Conservation (phyloP, 768 basidiomycete species). For the button mushroom (Agaricus bisporus) region DNA sequence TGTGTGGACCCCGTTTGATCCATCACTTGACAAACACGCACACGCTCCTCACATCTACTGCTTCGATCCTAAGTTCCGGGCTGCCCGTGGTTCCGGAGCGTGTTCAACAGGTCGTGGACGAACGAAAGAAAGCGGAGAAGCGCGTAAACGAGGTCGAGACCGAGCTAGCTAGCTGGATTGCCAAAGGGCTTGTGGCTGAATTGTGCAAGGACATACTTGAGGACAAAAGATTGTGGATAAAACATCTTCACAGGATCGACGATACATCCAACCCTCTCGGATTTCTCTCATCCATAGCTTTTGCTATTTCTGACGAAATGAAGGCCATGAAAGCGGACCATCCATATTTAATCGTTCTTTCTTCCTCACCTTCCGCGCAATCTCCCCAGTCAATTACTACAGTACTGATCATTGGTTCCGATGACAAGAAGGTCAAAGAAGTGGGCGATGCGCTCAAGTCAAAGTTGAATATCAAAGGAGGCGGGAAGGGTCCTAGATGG, state of each 20-base stretch:
- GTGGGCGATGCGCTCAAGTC: conserved; percentile 51
- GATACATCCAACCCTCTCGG: conserved; percentile 53
- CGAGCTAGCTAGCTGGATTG: conserved; percentile 53
- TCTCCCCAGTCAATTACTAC: conserved; percentile 41
- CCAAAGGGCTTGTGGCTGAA: conserved; percentile 32
- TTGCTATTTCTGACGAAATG: conserved; percentile 29
- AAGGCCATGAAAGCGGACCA: conserved; percentile 11
- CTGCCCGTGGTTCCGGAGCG: conserved; percentile 62
- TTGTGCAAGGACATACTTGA: conserved; percentile 18
- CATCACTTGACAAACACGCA: conserved; percentile 56
- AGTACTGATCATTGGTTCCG: conserved; percentile 55
- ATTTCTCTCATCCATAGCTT: conserved; percentile 53
- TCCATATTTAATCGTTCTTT: conserved; percentile 45
- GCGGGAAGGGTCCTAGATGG: conserved; percentile 72
- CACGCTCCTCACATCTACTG: conserved; percentile 43
- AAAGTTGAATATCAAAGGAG: conserved; percentile 63
- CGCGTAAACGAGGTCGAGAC: conserved; percentile 63
- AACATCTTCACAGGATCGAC: conserved; percentile 54
- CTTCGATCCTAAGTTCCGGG: conserved; percentile 63
- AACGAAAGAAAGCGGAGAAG: conserved; percentile 61
- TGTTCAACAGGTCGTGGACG: conserved; percentile 59
- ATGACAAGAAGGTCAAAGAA: conserved; percentile 53
- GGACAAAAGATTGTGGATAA: conserved; percentile 29
- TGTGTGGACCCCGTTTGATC: conserved; percentile 74
- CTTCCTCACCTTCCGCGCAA: conserved; percentile 59